Base-by-base conservation (phyloP, 164 flowering plant species). In the Aristolochia californica region DNA sequence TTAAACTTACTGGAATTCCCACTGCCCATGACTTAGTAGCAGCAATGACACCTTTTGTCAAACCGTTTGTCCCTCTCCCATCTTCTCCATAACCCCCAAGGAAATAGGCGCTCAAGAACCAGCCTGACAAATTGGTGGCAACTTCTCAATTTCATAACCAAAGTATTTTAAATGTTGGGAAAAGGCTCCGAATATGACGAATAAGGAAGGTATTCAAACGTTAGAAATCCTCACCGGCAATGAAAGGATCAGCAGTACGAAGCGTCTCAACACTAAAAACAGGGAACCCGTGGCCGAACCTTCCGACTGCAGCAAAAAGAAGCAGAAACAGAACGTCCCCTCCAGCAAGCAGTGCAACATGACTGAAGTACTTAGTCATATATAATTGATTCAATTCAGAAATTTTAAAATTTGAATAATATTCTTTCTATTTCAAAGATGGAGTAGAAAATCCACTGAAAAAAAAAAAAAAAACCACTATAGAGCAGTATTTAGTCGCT, bases 31-130 rank as follows among this genome's bases (percentile, higher is more conserved):
- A 88, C 66, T 88, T 91, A 43, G 83, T 73, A 48, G 94, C 80
- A 28, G 91, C 85, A 60, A 62, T 13, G 49, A 88, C 69, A 58
- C 83, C 93, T 70, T 78, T 87, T 0, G 78, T 64, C 25, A 56
- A 47, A 22, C 98, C 98, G 56, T 83, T 87, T 66, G 69, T 68
- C 48, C 96, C 96, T 62, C 85, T 80, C 0, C 98, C 97, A 66
- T 93, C 95, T 51, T 81, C 83, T n/a, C 77, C 75, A 65, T 76
- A 93, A 34, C 95, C 97, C 20, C 98, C 98, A 23, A 89, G 83
- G 65, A 93, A 89, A 63, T 93, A 87, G 24, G 96, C 94, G 66
- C 95, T 66, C 62, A 93, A 65, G 64, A 89, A 81, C 97, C 97
- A 93, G 22, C 97, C 98, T 93, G 96, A 66, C 84, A 96, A 30